Conservation (phyloP, 129 eudicot genomes). For the Saussurea involucrata region DNA sequence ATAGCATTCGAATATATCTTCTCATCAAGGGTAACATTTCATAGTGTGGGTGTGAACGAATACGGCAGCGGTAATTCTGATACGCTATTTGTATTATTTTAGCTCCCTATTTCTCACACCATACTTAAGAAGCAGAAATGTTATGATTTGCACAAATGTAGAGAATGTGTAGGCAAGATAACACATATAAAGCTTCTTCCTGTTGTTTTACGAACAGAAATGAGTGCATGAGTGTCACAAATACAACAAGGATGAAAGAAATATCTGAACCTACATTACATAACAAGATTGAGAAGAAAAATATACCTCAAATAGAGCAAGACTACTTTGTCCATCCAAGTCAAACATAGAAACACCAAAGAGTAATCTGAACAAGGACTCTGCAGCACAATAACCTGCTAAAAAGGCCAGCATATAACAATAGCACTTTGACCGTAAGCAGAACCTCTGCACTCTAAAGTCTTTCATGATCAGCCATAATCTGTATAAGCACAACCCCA, state of each 20-base stretch:
- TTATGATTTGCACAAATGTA: not conserved
- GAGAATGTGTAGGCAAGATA: not conserved
- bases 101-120: not conserved
- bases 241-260: too few relatives aligned
- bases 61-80: too few relatives aligned
- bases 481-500: constrained; percentile 53
- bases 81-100: too few relatives aligned
- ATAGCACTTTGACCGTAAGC: constrained; percentile 46
- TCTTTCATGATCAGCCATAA: constrained; percentile 48
- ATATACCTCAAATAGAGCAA: constrained; percentile 72
- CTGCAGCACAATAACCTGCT: constrained; percentile 55
- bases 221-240: not conserved
- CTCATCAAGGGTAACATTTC: too few relatives aligned
- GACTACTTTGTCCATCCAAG: constrained; percentile 42
- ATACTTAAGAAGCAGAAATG: not conserved
- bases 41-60: too few relatives aligned
- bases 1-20: not conserved
- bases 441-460: constrained; percentile 39
- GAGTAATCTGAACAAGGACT: constrained; percentile 51
- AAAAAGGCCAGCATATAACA: constrained; percentile 47
- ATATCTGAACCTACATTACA: not conserved
- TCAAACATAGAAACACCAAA: constrained; percentile 47
- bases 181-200: not conserved
- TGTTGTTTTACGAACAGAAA: not conserved
- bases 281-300: constrained; percentile 2